Evolutionary conservation across 176 grass and related monocot genomes (phyloP).

Genomic region (Cymbopogon citratus): DNA sequence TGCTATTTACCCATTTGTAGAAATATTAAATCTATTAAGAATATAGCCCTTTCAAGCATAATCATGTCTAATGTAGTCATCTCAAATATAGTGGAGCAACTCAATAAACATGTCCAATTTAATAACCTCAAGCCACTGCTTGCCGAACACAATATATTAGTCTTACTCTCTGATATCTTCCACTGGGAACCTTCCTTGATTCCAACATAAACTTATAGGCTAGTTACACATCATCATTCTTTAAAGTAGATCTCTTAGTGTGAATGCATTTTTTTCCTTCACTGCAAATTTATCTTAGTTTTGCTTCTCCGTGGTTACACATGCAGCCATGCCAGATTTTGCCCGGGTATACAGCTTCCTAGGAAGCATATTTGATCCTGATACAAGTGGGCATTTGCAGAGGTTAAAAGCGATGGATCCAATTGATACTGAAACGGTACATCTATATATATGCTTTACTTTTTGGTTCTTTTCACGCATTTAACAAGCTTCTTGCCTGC

Average conservation of each 20-base stretch:
- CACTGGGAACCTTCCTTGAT: not conserved
- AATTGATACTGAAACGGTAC: slow-evolving; percentile 84
- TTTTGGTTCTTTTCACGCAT: not conserved
- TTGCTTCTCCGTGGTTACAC: slow-evolving; percentile 17
- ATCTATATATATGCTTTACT: not conserved
- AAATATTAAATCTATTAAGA: not conserved
- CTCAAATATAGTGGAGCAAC: not conserved
- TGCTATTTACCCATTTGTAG: not conserved
- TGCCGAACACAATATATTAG: too few species aligned
- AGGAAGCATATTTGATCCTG: slow-evolving; percentile 90
- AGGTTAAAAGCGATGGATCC: slow-evolving; percentile 89
- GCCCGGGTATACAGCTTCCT: slow-evolving; percentile 85
- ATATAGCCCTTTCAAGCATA: not conserved
- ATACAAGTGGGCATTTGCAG: slow-evolving; percentile 73
- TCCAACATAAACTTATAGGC: not conserved
- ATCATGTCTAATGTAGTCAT: not conserved
- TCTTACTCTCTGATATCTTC: not conserved
- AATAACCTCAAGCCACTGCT: not conserved
- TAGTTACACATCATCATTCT: not conserved
- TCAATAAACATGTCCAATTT: not conserved
- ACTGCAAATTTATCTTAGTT: slow-evolving; percentile 9
- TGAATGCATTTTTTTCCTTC: not conserved
- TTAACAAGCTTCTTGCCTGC: not conserved
- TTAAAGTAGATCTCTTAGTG: not conserved
- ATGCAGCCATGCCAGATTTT: slow-evolving; percentile 88